A percentile compares a stretch with the other conserved stretches of the same genome.
Evolutionary conservation across 148 eudicot species (phyloP).

Genomic region (Dysphania ambrosioides): DNA sequence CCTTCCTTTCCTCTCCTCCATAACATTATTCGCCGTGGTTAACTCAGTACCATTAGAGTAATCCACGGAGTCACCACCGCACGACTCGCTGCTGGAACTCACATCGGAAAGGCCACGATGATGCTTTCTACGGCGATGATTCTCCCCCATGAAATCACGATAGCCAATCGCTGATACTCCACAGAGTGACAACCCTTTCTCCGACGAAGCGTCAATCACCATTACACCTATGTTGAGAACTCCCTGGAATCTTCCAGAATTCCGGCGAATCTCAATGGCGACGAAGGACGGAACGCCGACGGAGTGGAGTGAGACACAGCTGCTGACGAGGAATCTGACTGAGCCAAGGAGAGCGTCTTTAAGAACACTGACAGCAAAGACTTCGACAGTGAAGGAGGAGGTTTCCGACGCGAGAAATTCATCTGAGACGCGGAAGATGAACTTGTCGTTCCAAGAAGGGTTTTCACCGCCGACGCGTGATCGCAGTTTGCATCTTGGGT

Average conservation of each 20-base stretch:
- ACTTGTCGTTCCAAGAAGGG: constrained; percentile 93
- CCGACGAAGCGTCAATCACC: constrained; percentile 31
- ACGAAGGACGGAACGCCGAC: constrained; percentile 46
- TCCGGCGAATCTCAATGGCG: constrained; percentile 72
- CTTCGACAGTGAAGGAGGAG: constrained; percentile 67
- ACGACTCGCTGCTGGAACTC: constrained; percentile 40
- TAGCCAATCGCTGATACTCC: constrained; percentile 51
- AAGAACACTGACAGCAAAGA: constrained; percentile 65
- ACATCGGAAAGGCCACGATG: constrained; percentile 32
- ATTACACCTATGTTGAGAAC: constrained; percentile 68
- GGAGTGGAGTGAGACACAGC: constrained; percentile 24
- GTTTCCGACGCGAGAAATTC: constrained; percentile 56
- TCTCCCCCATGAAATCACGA: constrained; percentile 44
- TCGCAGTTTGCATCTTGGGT: constrained; percentile 59
- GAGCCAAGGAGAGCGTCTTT: constrained; percentile 65
- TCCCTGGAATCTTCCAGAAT: constrained; percentile 74
- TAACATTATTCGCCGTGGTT: constrained; percentile 48
- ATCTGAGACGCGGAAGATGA: constrained; percentile 64
- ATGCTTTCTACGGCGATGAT: constrained; percentile 25
- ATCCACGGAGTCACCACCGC: constrained; percentile 43
- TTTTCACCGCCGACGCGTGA: constrained; percentile 56
- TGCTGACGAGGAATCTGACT: constrained; percentile 60
- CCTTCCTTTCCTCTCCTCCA: constrained; percentile 57
- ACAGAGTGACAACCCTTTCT: constrained; percentile 17
- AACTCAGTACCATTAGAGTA: constrained; percentile 62